These are phyloP conservation scores for Allium sativum DNA, from an alignment of 106 monocot species.

Conservation along the genomic window DNA sequence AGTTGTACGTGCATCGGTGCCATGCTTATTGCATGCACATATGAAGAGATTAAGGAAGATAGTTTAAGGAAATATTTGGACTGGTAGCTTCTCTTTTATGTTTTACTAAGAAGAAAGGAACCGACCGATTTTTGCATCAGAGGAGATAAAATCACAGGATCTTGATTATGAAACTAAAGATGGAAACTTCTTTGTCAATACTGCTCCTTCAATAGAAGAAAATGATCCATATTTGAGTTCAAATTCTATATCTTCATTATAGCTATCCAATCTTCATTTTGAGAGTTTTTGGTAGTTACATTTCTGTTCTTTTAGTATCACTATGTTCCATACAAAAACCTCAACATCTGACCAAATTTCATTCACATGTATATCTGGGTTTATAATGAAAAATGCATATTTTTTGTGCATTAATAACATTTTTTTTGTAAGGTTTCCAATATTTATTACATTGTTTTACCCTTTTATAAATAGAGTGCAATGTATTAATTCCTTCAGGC, in stretches of 20 bases:
- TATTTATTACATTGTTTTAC: neutral
- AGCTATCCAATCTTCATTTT: slow-evolving; percentile 77
- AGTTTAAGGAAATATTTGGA: no score
- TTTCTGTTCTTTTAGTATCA: neutral
- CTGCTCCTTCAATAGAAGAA: slow-evolving; percentile 10
- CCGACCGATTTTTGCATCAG: slow-evolving; percentile 17
- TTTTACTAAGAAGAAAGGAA: slow-evolving; percentile 21
- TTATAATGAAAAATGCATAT: no score
- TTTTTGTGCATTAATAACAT: no score
- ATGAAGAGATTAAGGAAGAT: no score
- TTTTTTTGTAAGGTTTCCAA: no score
- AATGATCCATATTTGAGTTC: slow-evolving; percentile 20
- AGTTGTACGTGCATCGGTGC: no score
- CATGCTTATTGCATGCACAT: no score
- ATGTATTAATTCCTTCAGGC: slow-evolving; percentile 38
- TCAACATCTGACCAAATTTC: no score
- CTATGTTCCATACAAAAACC: no score
- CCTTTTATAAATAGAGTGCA: neutral
- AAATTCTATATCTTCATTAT: slow-evolving; percentile 28
- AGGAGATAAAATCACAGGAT: slow-evolving; percentile 31
- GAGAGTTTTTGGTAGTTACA: slow-evolving; percentile 72
- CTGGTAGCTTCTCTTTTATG: neutral
- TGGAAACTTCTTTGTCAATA: slow-evolving; percentile 16
- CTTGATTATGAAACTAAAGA: slow-evolving; percentile 19
- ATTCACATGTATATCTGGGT: no score